A percentile compares a stretch with the other conserved stretches of the same genome.
Conservation (phyloP, 768 basidiomycete species). For the Leccinum pellstonianum region DNA sequence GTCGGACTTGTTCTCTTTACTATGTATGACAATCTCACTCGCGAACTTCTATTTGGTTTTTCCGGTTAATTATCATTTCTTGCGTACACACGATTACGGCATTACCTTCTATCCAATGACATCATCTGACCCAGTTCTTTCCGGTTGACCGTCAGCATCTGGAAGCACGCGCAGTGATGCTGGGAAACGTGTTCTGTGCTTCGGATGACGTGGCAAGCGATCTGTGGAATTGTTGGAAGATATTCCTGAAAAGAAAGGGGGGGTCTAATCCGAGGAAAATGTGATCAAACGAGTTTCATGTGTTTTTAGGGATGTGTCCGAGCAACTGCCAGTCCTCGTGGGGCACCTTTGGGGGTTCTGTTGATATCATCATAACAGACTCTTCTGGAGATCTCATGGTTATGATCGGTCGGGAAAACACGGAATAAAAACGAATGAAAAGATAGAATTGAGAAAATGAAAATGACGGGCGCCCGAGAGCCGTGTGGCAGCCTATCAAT, state of each 20-base stretch:
- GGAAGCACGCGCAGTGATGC: background rate
- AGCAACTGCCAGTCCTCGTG: background rate
- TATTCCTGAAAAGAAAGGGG: background rate
- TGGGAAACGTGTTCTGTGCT: background rate
- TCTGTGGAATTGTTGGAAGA: background rate
- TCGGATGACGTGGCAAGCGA: background rate
- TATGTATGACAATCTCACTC: constrained; percentile 16
- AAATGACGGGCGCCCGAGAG: background rate
- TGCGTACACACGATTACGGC: constrained; percentile 18
- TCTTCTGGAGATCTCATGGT: background rate
- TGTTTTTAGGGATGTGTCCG: background rate
- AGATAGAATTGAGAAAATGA: background rate
- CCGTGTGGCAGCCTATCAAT: background rate
- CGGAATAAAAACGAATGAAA: background rate
- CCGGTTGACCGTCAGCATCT: background rate
- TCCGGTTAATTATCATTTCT: constrained; percentile 21
- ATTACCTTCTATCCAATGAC: constrained; percentile 4
- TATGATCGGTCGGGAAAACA: background rate
- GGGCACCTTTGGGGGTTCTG: background rate
- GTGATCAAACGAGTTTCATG: background rate
- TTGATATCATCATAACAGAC: background rate
- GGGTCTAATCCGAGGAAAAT: background rate
- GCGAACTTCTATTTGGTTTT: constrained; percentile 6
- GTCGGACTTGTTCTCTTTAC: constrained; percentile 10
- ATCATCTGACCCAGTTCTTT: constrained; percentile 1